Evolutionary conservation across 2,329 filamentous ascomycete species (phyloP), one percentile per base, ranked within the genome.

Genomic region (Penicillium sp.): DNA sequence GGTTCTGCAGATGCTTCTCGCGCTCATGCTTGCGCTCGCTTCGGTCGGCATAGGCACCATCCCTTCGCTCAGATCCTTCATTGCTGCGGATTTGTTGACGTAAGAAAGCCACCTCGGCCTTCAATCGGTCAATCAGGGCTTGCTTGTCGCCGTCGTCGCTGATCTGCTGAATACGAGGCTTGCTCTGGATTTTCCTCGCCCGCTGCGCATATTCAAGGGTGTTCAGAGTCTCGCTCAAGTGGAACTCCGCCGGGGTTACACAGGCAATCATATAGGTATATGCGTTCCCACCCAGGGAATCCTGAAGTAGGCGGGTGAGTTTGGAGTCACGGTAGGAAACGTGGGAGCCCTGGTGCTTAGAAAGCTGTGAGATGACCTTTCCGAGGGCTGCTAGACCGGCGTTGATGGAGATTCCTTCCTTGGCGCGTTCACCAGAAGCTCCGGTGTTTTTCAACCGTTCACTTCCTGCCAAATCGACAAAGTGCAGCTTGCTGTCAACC

Each of bases 251-350:
- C 0, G 92, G 93, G 1, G 93, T 99, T 29, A 99, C 92, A 75
- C 94, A 99, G 8, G 94, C 94, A 76, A 99, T 94, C 94, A 99
- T 97, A 77, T 97, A 99, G 0, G 94, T 99, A 70, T 97, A 96
- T 34, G 94, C 94, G 71, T 96, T 97, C 4, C 94, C 94, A 54
- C 94, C 94, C 5, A 99, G 82, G 0, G 94, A 99, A 75, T 99
- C 94, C 79, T 99, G 94, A 16, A 99, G 84, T 22, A 99, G 81
- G 56, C 94, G 88, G 10, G 94, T 99, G 64, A 99, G 86, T 71
- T 92, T 92, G n/a, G 94, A 97, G 76, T 99, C 94, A 60, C 94
- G 91, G 72, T 99, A 99, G 2, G 94, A 99, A 54, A 99, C 92
- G 75, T 97, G 92, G 4, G 91, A 88, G 45, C 91, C 92, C 43